Evolutionary conservation across 495 filamentous ascomycete species (phyloP).

Genomic region (Penicillium odoratum): DNA sequence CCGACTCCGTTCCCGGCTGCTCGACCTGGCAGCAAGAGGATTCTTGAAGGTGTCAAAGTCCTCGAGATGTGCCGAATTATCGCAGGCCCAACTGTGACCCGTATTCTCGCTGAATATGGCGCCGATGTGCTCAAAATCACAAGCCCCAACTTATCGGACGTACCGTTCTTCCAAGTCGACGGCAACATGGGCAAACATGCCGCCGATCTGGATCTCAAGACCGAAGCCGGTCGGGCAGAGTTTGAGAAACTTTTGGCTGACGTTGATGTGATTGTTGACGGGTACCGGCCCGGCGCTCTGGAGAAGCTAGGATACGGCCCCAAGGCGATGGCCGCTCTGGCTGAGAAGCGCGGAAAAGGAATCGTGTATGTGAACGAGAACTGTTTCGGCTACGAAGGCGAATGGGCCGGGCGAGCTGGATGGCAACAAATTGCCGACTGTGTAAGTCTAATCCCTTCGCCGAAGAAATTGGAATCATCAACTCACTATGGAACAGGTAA

Average conservation of each 20-base stretch:
- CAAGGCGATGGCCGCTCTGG: constrained; percentile 50
- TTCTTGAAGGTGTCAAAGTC: constrained; percentile 47
- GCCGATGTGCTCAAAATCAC: constrained; percentile 71
- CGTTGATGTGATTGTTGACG: constrained; percentile 63
- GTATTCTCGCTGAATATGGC: constrained; percentile 66
- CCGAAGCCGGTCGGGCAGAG: constrained; percentile 46
- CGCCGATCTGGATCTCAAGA: constrained; percentile 59
- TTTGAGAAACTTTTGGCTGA: constrained; percentile 61
- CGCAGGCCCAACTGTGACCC: constrained; percentile 61
- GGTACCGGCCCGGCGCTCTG: constrained; percentile 68
- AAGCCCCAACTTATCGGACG: constrained; percentile 64
- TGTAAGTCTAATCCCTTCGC: constrained; percentile 25
- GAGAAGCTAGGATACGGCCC: constrained; percentile 63
- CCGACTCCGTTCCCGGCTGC: constrained; percentile 53
- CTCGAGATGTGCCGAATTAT: constrained; percentile 68
- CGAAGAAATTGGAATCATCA: background rate
- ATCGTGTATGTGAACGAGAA: constrained; percentile 72
- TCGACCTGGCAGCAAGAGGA: constrained; percentile 28
- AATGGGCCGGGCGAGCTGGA: constrained; percentile 52
- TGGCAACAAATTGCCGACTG: constrained; percentile 59
- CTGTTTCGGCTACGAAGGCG: constrained; percentile 63
- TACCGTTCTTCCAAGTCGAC: constrained; percentile 80
- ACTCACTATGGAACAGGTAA: constrained; percentile 44
- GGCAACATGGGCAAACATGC: constrained; percentile 71
- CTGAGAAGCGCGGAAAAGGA: constrained; percentile 55